Base-by-base conservation (phyloP, 371 early-diverging fungal genomes). In the Funneliformis caledonium region DNA sequence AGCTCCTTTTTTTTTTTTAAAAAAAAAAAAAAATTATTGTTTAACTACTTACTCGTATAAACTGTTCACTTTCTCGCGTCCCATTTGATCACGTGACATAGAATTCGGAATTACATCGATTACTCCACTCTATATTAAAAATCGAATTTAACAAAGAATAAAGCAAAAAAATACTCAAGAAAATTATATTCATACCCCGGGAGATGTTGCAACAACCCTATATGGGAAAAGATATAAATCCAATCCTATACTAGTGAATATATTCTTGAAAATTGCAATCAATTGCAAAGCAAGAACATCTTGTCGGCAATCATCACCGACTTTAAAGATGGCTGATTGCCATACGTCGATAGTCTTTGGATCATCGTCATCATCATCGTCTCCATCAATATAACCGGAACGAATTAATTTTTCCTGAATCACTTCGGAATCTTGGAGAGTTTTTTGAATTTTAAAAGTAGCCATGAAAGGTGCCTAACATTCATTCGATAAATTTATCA, bases 91-190 rank as follows among this genome's bases (percentile, higher is more conserved):
- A 52, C 99, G 91, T 59, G 99, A 98, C 73, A 97, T 98, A 33
- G 99, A 96, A 65, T 94, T 93, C n/a, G 99, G 99, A 82, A 99
- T 97, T 9, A 99, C 99, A 83, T 99, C 99, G 84, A 99, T 99
- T 62, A 99, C 94, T 80, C 99, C 99, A 83, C 97, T 95, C 87
- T 90, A 76, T 5, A 72, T 82, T n/a, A 62, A 85, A 73, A 61
- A 48, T 72, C 9, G 22, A 75, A 83, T 72, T 81, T 47, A 48
- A 77, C 61, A 43, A 80, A 64, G 26, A 19, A 47, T 31, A 43
- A 60, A 16, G 8, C 37, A 70, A 14, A 19, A n/a, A 68, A 31
- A 22, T 6, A 16, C 47, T 11, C 56, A 11, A 33, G 64, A 68
- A 43, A 68, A 22, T n/a, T 62, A 78, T 42, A 22, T 31, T 78